These are phyloP conservation scores for Teunomyces lycoperdinae DNA, from an alignment of 805 yeast genomes.

Conservation along the genomic window DNA sequence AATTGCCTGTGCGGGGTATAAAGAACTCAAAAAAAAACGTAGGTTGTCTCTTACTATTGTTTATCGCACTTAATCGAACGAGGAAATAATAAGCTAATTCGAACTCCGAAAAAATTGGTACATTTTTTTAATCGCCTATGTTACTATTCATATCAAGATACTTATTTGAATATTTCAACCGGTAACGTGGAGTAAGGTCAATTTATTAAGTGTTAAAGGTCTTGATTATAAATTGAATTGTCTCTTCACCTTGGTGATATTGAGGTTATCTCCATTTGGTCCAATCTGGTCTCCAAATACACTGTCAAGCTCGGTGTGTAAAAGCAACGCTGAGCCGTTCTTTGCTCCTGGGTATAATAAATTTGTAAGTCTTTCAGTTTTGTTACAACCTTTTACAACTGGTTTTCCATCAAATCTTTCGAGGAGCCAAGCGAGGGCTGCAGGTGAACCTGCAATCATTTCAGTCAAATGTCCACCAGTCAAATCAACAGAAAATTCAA, in stretches of 20 bases:
- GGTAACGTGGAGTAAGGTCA: too few species aligned
- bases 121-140: too few species aligned
- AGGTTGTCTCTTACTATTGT: too few species aligned
- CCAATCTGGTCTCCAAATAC: not conserved
- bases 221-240: not conserved
- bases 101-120: too few species aligned
- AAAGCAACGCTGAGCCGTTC: not conserved
- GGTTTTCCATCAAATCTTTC: conserved; percentile 13
- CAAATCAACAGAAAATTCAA: conserved; percentile 8
- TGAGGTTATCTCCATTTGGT: conserved; percentile 4
- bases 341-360: conserved; percentile 44
- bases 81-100: too few species aligned
- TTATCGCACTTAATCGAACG: too few species aligned
- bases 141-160: too few species aligned
- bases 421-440: conserved; percentile 18
- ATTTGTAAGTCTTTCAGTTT: conserved; percentile 43
- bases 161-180: too few species aligned
- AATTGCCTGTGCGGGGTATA: too few species aligned
- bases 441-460: conserved; percentile 11
- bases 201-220: not conserved
- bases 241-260: not conserved
- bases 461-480: conserved; percentile 16
- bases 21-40: too few species aligned
- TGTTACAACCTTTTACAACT: conserved; percentile 16
- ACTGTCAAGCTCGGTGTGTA: not conserved